Percentiles rank a stretch among this genome's conserved stretches.
phyloP scores from a whole-genome alignment of 148 eudicot genomes.

The Silene latifolia region DNA sequence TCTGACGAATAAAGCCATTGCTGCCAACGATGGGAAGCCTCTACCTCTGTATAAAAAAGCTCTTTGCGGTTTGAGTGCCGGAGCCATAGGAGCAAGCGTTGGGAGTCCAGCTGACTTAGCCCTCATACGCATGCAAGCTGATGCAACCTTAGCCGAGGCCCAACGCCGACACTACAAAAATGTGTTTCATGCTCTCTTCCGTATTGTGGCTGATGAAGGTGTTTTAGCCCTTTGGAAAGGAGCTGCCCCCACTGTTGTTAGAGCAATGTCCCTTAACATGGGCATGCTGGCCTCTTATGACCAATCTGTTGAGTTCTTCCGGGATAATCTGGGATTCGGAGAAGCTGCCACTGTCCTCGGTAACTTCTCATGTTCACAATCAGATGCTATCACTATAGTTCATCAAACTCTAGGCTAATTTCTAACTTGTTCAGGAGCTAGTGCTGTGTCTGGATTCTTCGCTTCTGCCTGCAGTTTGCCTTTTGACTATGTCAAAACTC shows the following conservation, averaged over 20 bases:
- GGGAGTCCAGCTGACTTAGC: slow-evolving; percentile 98
- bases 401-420: neutral
- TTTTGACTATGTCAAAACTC: slow-evolving; percentile 94
- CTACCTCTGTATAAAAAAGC: slow-evolving; percentile 93
- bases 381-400: neutral
- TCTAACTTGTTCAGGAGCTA: slow-evolving; percentile 47
- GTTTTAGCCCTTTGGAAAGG: slow-evolving; percentile 88
- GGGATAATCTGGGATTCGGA: slow-evolving; percentile 66
- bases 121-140: slow-evolving; percentile 96
- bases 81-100: slow-evolving; percentile 88
- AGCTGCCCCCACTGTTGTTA: slow-evolving; percentile 88
- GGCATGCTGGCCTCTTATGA: slow-evolving; percentile 99
- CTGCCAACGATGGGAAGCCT: slow-evolving; percentile 94
- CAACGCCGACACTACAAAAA: slow-evolving; percentile 84
- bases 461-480: slow-evolving; percentile 97
- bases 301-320: slow-evolving; percentile 82
- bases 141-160: slow-evolving; percentile 80
- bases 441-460: slow-evolving; percentile 88
- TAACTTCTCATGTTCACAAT: slow-evolving; percentile 23
- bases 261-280: slow-evolving; percentile 98
- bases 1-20: slow-evolving; percentile 73
- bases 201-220: slow-evolving; percentile 79
- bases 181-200: slow-evolving; percentile 80
- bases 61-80: slow-evolving; percentile 88
- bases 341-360: slow-evolving; percentile 83